Conservation (phyloP, 257 asterid genomes). For the Solanum appendiculatum region DNA sequence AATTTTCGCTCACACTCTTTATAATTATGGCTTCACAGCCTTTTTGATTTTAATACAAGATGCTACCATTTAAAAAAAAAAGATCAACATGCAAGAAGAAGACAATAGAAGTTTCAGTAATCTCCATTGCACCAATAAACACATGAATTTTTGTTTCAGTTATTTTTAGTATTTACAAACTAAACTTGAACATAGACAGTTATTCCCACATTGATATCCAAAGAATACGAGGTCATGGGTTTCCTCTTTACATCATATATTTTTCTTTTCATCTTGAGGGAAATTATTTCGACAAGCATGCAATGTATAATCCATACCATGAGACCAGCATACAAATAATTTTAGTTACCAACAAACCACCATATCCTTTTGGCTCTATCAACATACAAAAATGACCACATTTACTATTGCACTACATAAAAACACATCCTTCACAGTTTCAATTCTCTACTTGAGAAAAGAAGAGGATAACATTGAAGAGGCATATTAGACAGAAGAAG, state of each 20-base stretch:
- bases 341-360: neutral
- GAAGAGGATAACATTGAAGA: neutral
- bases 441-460: neutral
- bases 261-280: neutral
- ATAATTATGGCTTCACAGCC: neutral
- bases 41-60: neutral
- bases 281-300: neutral
- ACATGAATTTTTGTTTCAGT: neutral
- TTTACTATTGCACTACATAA: neutral
- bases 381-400: neutral
- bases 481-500: neutral
- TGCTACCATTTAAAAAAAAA: neutral
- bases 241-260: neutral
- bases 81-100: neutral
- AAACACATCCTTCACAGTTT: neutral
- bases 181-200: neutral
- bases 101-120: neutral
- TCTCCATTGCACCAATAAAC: neutral
- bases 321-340: neutral
- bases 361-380: neutral
- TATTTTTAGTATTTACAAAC: neutral
- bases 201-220: neutral
- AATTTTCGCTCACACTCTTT: neutral
- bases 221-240: neutral
- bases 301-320: neutral